A percentile compares a stretch with the other conserved stretches of the same genome.
phyloP scores from a whole-genome alignment of 2,329 filamentous ascomycete species.

The Colletotrichum tofieldiae region DNA sequence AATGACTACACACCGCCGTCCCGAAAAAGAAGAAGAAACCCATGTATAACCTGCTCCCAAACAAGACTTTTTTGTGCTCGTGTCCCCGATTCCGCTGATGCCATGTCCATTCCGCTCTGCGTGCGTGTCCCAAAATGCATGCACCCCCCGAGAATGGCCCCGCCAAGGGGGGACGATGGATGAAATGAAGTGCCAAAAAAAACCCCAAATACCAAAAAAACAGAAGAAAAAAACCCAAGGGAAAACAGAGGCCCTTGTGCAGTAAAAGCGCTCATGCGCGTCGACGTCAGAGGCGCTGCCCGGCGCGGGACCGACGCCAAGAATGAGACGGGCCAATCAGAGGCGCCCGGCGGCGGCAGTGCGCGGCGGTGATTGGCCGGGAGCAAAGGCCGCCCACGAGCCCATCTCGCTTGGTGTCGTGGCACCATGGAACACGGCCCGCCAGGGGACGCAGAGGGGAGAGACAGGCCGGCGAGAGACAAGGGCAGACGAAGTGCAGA shows the following conservation, averaged over 20 bases:
- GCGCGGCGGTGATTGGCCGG: not conserved
- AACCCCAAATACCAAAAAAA: not conserved
- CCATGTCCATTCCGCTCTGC: conserved; percentile 21
- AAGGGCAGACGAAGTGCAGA: no score
- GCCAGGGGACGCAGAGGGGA: no score
- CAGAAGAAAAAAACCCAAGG: not conserved
- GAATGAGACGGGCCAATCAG: not conserved
- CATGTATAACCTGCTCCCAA: not conserved
- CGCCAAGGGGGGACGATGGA: not conserved
- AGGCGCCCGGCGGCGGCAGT: not conserved
- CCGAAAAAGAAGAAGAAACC: no score
- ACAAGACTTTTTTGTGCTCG: not conserved
- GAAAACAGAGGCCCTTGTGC: not conserved
- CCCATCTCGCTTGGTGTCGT: not conserved
- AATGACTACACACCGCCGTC: not conserved
- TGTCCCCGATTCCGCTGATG: not conserved
- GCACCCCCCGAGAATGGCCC: not conserved
- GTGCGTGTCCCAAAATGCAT: not conserved
- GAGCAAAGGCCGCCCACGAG: not conserved
- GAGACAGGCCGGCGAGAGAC: not conserved
- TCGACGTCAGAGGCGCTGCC: conserved; percentile 35
- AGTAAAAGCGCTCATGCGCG: conserved; percentile 26
- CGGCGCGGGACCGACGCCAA: not conserved
- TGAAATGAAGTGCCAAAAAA: not conserved
- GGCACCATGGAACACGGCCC: not conserved